A percentile compares a stretch with the other conserved stretches of the same genome.
These are phyloP conservation scores for Trichoderma lentiforme DNA, from an alignment of 2,329 filamentous ascomycete genomes.

Conservation along the genomic window DNA sequence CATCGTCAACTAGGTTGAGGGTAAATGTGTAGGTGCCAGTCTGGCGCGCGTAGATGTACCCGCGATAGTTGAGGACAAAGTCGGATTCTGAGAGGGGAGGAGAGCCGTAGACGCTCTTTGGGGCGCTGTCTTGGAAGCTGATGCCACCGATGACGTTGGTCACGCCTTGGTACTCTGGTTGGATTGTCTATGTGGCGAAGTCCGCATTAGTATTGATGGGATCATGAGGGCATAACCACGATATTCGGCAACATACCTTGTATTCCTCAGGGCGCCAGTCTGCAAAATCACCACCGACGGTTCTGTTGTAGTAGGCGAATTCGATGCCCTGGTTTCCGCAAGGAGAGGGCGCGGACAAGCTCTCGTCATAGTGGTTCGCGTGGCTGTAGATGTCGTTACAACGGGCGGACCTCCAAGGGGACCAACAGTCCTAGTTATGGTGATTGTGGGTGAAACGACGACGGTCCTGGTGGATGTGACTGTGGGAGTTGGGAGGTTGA, in stretches of 20 bases:
- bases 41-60: conserved; percentile 27
- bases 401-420: background rate
- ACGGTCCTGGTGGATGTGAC: background rate
- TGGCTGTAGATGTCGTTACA: background rate
- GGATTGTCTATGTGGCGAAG: background rate
- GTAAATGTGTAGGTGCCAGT: conserved; percentile 24
- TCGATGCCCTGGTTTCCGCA: conserved; percentile 12
- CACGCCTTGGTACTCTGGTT: background rate
- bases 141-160: conserved; percentile 6
- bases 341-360: background rate
- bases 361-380: background rate
- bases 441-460: background rate
- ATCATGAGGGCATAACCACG: too few species aligned
- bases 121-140: background rate
- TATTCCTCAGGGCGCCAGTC: background rate
- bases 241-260: background rate
- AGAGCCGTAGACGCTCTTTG: background rate
- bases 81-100: conserved; percentile 2
- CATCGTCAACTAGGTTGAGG: conserved; percentile 22
- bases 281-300: background rate
- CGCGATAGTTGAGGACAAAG: conserved; percentile 27
- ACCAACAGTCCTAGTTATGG: background rate
- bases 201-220: background rate
- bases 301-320: background rate
- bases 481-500: background rate